Percentiles rank a stretch among this genome's conserved stretches.
phyloP scores from a whole-genome alignment of 306 rosid species.

The Neltuma alba region DNA sequence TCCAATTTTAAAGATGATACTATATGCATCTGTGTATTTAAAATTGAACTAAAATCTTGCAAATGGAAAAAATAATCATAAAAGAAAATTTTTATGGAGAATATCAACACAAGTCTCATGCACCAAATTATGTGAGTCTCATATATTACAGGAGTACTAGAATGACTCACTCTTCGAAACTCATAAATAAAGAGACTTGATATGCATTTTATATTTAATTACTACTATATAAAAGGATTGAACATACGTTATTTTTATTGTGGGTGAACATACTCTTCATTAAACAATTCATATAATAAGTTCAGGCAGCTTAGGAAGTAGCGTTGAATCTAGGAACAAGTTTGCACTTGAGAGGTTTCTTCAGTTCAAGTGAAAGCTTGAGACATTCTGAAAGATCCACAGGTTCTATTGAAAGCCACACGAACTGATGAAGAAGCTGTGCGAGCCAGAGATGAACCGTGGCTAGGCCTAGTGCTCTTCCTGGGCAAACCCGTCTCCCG shows the following conservation, averaged over 20 bases:
- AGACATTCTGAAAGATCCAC: slow-evolving; percentile 79
- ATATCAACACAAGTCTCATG: too few species aligned
- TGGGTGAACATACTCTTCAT: not conserved
- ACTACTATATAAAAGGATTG: not conserved
- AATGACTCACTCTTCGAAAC: too few species aligned
- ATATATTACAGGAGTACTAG: too few species aligned
- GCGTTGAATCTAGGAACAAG: slow-evolving; percentile 31
- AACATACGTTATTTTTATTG: not conserved
- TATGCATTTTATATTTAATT: not conserved
- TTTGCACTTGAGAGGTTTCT: slow-evolving; percentile 52
- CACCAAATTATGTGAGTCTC: too few species aligned
- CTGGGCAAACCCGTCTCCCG: slow-evolving; percentile 84
- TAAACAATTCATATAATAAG: not conserved
- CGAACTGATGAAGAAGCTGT: slow-evolving; percentile 58
- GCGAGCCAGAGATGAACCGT: slow-evolving; percentile 86
- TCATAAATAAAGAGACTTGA: too few species aligned
- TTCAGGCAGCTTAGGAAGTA: not conserved
- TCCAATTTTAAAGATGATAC: too few species aligned
- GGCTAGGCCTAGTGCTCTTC: slow-evolving; percentile 70
- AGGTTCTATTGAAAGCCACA: slow-evolving; percentile 56
- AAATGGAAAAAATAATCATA: too few species aligned
- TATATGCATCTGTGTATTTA: too few species aligned
- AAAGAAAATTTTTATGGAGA: too few species aligned
- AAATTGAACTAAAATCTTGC: too few species aligned
- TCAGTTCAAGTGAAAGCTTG: slow-evolving; percentile 81